These are phyloP conservation scores for Corymbia citriodora DNA, from an alignment of 441 rosid species.

Conservation along the genomic window DNA sequence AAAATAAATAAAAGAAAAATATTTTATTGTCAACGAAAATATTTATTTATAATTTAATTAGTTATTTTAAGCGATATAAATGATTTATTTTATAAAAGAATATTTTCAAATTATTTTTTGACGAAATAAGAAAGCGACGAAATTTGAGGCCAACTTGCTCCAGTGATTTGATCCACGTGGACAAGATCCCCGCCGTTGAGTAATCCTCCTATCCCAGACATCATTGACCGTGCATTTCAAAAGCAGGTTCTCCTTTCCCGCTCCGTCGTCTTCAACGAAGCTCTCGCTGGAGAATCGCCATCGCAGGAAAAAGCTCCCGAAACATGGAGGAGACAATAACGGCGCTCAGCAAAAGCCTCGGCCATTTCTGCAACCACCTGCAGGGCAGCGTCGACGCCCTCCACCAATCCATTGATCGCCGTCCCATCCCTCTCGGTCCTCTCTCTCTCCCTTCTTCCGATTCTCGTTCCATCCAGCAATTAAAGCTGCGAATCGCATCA, in stretches of 20 bases:
- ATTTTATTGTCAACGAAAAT: neutral
- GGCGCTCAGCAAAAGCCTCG: slow-evolving; percentile 35
- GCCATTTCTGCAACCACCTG: slow-evolving; percentile 61
- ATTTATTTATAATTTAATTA: too few species aligned
- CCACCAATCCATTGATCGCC: slow-evolving; percentile 63
- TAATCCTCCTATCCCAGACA: neutral
- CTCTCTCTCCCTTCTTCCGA: neutral
- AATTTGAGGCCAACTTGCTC: neutral
- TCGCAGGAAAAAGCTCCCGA: neutral
- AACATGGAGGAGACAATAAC: slow-evolving; percentile 54
- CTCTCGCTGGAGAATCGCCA: neutral
- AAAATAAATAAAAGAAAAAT: too few species aligned
- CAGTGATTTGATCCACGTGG: neutral
- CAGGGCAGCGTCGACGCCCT: slow-evolving; percentile 62
- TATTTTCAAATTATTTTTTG: too few species aligned
- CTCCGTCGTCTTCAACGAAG: neutral
- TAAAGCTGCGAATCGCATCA: neutral
- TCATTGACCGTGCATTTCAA: neutral
- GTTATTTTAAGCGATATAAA: too few species aligned
- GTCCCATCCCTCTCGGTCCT: slow-evolving; percentile 73
- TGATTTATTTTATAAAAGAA: too few species aligned
- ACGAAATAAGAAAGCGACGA: neutral
- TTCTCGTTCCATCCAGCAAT: neutral
- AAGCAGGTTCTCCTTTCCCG: neutral
- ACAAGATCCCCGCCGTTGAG: neutral